Evolutionary conservation across 1,284 basidiomycete species (phyloP), one percentile per base, ranked within the genome.

Genomic region (Pterula multifida): DNA sequence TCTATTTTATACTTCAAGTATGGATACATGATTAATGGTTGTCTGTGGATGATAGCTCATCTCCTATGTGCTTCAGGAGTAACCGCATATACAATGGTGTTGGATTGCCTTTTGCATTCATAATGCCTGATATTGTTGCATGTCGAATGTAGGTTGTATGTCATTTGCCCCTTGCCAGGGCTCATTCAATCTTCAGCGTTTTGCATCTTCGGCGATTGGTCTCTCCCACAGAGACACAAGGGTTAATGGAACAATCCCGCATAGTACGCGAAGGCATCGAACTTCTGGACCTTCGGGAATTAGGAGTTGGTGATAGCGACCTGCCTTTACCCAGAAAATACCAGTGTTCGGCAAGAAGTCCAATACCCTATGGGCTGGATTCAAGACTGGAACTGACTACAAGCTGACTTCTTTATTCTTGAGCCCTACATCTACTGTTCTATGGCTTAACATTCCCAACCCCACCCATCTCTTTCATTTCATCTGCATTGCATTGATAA

Each of bases 201-300:
- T 50, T 62, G 13, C 49, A 55, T 26, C 57, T 62, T 17, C 55
- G 60, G 17, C 49, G 55, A 45, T 54, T 52, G 47, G 58, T 50
- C 13, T 39, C 28, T 12, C 59, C 58, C 11, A 60, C 58, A 4
- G 58, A 60, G 32, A 50, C 50, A 21, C 50, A 57, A 25, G 22
- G 53, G 12, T 45, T 54, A 3, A 17, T 24, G 13, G 36, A 53
- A 24, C 54, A 56, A 25, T 60, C 59, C 12, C 25, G 48, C 1
- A 45, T 60, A 6, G 52, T 61, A 15, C 44, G 55, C 28, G 55
- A 60, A 44, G 59, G 56, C 1, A 35, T 62, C 61, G 52, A 42
- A 17, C 39, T 42, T 17, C 19, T 42, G 39, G 39, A 17, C 21
- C 13, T 42, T 22, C 39, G n/a, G n/a, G n/a, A n/a, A n/a, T n/a